These are phyloP conservation scores for Talaromyces sp. DNA, from an alignment of 2,329 filamentous ascomycete genomes.

Conservation along the genomic window DNA sequence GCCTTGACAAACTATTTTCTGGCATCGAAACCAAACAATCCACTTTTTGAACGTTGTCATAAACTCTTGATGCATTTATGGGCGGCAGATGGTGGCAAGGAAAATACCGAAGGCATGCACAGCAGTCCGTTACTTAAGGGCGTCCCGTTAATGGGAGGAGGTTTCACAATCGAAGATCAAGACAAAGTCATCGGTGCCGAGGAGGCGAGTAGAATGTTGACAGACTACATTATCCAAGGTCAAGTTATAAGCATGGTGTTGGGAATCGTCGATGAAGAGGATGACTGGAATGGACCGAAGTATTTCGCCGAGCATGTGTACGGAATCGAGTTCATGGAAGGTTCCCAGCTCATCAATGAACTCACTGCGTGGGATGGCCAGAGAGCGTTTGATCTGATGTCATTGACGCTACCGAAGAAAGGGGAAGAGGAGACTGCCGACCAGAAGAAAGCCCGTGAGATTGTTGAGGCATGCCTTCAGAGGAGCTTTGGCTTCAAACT, in stretches of 20 bases:
- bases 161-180: slow-evolving; percentile 22
- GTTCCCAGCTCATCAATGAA: slow-evolving; percentile 49
- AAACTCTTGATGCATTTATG: slow-evolving; percentile 48
- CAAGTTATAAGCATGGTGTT: slow-evolving; percentile 49
- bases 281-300: slow-evolving; percentile 49
- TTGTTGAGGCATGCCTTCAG: slow-evolving; percentile 47
- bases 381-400: slow-evolving; percentile 48
- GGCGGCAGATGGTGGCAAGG: slow-evolving; percentile 41
- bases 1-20: slow-evolving; percentile 48
- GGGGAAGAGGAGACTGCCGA: slow-evolving; percentile 39
- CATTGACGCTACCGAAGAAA: slow-evolving; percentile 30
- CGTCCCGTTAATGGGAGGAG: slow-evolving; percentile 29
- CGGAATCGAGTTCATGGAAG: slow-evolving; percentile 45
- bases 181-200: slow-evolving; percentile 31
- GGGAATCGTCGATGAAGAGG: slow-evolving; percentile 46
- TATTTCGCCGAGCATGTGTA: slow-evolving; percentile 47
- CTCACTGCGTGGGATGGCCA: slow-evolving; percentile 48
- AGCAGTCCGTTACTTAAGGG: slow-evolving; percentile 43
- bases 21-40: slow-evolving; percentile 33
- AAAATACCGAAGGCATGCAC: slow-evolving; percentile 48
- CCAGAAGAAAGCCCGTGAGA: slow-evolving; percentile 44
- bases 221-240: slow-evolving; percentile 54
- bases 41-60: slow-evolving; percentile 46
- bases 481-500: slow-evolving; percentile 52
- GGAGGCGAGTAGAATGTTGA: slow-evolving; percentile 40